Evolutionary conservation across 805 yeast species (phyloP).

Genomic region (Lachancea thermotolerans): DNA sequence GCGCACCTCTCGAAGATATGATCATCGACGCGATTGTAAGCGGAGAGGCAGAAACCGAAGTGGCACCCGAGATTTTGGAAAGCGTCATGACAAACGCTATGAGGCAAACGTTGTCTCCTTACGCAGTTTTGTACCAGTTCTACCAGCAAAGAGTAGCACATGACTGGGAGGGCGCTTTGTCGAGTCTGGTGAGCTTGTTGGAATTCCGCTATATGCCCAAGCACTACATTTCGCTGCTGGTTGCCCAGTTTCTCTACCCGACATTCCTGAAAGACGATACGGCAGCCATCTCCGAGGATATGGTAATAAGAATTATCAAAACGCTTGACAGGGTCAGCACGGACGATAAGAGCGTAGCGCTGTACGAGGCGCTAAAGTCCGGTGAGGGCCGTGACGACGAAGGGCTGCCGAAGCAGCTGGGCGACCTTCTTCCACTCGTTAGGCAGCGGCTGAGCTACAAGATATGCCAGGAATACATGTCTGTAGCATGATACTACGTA

Average conservation of each 20-base stretch:
- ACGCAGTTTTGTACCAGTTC: conserved; percentile 53
- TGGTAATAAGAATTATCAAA: conserved; percentile 20
- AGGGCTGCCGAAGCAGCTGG: conserved; percentile 15
- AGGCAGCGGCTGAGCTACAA: conserved; percentile 23
- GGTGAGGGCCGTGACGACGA: conserved; percentile 1
- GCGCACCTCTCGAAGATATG: conserved; percentile 49
- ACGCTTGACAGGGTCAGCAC: conserved; percentile 13
- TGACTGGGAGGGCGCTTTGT: conserved; percentile 20
- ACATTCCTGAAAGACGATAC: conserved; percentile 15
- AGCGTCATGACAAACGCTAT: conserved; percentile 46
- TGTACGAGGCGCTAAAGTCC: conserved; percentile 6
- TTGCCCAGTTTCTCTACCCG: conserved; percentile 26
- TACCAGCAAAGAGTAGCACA: conserved; percentile 31
- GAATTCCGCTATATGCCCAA: conserved; percentile 26
- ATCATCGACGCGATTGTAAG: conserved; percentile 45
- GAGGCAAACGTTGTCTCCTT: conserved; percentile 65
- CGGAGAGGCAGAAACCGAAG: conserved; percentile 27
- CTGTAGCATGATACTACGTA: background rate
- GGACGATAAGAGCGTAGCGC: conserved; percentile 7
- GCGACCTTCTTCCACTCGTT: conserved; percentile 13
- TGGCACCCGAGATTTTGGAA: conserved; percentile 25
- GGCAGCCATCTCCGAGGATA: conserved; percentile 17
- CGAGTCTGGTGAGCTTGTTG: conserved; percentile 19
- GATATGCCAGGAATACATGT: conserved; percentile 29
- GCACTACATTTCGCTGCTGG: conserved; percentile 22